These are phyloP conservation scores for Skeletonema grethae DNA, from an alignment of 108 stramenopile genomes.

Conservation along the genomic window DNA sequence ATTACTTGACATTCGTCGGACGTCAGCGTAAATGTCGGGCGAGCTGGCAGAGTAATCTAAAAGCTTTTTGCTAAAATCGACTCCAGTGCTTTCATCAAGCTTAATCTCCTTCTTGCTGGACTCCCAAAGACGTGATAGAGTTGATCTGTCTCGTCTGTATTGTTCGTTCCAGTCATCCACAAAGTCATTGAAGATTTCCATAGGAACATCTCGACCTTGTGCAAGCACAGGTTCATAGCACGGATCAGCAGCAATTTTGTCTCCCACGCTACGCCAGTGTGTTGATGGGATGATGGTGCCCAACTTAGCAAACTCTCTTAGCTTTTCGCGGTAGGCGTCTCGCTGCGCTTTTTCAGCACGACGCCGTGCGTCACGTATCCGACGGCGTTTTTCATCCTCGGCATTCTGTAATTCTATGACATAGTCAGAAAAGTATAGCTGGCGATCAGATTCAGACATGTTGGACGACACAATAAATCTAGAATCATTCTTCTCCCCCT, in stretches of 20 bases:
- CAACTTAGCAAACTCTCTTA: constrained; percentile 53
- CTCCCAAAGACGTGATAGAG: constrained; percentile 47
- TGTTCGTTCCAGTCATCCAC: constrained; percentile 72
- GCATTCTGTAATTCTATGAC: constrained; percentile 71
- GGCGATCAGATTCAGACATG: constrained; percentile 68
- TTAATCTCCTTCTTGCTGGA: constrained; percentile 35
- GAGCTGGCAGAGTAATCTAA: constrained; percentile 54
- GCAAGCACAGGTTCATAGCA: constrained; percentile 56
- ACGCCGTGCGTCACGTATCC: constrained; percentile 72
- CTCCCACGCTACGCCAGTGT: constrained; percentile 64
- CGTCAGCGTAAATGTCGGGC: constrained; percentile 58
- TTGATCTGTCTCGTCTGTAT: constrained; percentile 63
- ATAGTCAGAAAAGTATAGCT: constrained; percentile 80
- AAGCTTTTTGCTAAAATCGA: constrained; percentile 58
- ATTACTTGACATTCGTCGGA: constrained; percentile 55
- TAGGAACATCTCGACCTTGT: constrained; percentile 71
- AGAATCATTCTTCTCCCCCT: constrained; percentile 51
- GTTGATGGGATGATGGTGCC: constrained; percentile 62
- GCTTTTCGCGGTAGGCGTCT: constrained; percentile 56
- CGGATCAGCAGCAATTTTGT: constrained; percentile 44
- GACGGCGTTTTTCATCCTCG: constrained; percentile 81
- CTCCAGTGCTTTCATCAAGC: constrained; percentile 41
- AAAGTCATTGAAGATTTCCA: constrained; percentile 80
- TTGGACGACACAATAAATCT: constrained; percentile 56
- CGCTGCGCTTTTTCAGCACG: constrained; percentile 83